Evolutionary conservation across 495 filamentous ascomycete genomes (phyloP).

Genomic region (Aspergillus coremiiformis): DNA sequence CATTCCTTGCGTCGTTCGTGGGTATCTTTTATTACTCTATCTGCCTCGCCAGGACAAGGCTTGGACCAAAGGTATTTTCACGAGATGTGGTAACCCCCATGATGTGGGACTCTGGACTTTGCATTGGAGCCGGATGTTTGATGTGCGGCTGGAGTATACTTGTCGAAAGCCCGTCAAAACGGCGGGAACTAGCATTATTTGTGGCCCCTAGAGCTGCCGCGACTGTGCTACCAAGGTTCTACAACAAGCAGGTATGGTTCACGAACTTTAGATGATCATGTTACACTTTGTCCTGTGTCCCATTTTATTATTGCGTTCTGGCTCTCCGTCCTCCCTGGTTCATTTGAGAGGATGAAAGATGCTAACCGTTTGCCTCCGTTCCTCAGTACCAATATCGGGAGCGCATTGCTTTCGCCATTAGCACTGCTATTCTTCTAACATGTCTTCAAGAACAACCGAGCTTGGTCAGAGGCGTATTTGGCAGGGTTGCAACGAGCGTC

Average conservation of each 20-base stretch:
- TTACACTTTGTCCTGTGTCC: slow-evolving; percentile 6
- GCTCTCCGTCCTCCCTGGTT: not conserved
- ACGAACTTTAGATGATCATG: not conserved
- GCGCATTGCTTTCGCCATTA: slow-evolving; percentile 62
- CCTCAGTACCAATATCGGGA: slow-evolving; percentile 67
- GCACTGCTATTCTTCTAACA: slow-evolving; percentile 70
- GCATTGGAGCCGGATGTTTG: slow-evolving; percentile 66
- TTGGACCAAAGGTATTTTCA: slow-evolving; percentile 64
- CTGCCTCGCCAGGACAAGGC: slow-evolving; percentile 70
- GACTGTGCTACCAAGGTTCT: slow-evolving; percentile 66
- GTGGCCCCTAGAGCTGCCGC: slow-evolving; percentile 78
- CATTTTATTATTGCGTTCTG: not conserved
- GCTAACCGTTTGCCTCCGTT: slow-evolving; percentile 21
- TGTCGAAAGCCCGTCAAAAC: slow-evolving; percentile 57
- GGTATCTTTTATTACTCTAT: slow-evolving; percentile 82
- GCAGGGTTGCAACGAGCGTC: slow-evolving; percentile 53
- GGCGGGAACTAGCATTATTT: slow-evolving; percentile 78
- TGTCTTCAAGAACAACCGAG: slow-evolving; percentile 55
- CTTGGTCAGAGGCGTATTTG: slow-evolving; percentile 68
- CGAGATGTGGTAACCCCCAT: slow-evolving; percentile 44
- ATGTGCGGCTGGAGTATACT: slow-evolving; percentile 83
- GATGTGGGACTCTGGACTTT: slow-evolving; percentile 64
- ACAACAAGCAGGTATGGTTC: slow-evolving; percentile 51
- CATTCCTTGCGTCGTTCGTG: slow-evolving; percentile 79
- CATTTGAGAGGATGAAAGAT: not conserved